These are phyloP conservation scores for Termitomyces bulborhizus DNA, from an alignment of 768 basidiomycete genomes.

Conservation along the genomic window DNA sequence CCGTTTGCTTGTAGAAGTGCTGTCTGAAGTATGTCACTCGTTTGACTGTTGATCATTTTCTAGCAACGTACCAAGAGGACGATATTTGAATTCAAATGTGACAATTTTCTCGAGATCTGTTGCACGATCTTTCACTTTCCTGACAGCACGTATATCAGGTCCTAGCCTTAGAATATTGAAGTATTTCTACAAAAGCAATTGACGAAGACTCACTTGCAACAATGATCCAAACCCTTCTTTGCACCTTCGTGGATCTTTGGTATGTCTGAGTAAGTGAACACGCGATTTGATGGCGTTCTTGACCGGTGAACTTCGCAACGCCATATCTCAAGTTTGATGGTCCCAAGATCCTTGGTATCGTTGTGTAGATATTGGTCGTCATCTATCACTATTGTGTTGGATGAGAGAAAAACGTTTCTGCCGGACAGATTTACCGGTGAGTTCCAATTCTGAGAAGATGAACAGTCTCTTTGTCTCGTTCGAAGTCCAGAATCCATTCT, in stretches of 20 bases:
- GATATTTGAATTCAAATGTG: conserved; percentile 13
- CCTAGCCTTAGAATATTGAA: neutral
- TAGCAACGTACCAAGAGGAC: conserved; percentile 11
- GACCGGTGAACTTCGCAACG: neutral
- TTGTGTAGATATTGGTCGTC: conserved; percentile 15
- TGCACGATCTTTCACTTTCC: no score
- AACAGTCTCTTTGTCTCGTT: conserved; percentile 9
- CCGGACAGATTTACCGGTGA: conserved; percentile 10
- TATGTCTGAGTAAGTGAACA: neutral
- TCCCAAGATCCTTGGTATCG: conserved; percentile 6
- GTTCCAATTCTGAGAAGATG: conserved; percentile 15
- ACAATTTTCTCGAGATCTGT: neutral
- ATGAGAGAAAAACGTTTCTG: no score
- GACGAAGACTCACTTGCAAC: conserved; percentile 4
- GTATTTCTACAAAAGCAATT: neutral
- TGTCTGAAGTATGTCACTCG: neutral
- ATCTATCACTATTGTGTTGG: conserved; percentile 3
- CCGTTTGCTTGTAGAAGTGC: conserved; percentile 12
- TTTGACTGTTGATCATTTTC: neutral
- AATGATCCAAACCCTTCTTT: conserved; percentile 13
- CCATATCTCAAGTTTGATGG: conserved; percentile 10
- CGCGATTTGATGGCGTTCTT: neutral
- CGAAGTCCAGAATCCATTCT: neutral
- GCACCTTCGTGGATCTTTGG: conserved; percentile 15
- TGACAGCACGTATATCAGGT: neutral